Evolutionary conservation across 2,329 filamentous ascomycete genomes (phyloP), one percentile per base, ranked within the genome.

Genomic region (Fulvia fulva): DNA sequence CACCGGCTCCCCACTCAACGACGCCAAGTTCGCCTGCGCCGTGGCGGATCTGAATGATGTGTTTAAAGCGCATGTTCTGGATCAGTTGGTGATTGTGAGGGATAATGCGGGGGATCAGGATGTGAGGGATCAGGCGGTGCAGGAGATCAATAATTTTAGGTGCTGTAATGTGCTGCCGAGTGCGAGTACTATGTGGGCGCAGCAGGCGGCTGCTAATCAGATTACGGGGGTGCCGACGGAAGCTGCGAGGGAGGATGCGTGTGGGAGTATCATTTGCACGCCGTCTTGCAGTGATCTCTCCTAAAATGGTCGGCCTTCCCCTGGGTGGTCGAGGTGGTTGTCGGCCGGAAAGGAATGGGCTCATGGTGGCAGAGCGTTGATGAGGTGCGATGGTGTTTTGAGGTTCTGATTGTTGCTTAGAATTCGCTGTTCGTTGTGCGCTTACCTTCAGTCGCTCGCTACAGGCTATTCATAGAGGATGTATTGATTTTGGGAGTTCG

Each of bases 161-260:
- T 67, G 64, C 51, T 67, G 61, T 58, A 67, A 65, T 41, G 64
- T 67, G 12, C 44, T 67, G n/a, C 63, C 64, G 1, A 60, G 62
- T 46, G 55, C 57, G 7, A 50, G 34, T 19, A 63, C 26, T 12
- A 28, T 50, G 3, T 50, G 25, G 47, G 11, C 26, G 47, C 23
- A 14, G 47, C 26, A 28, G 47, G 8, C 23, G 2, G n/a, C n/a
- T 41, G 14, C 28, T 7, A 32, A 32, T 41, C 3, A n/a, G 2
- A n/a, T 41, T 14, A n/a, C 37, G 37, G 12, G 19, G n/a, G 5
- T 41, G 8, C 37, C 37, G 8, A 41, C 14, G 5, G 37, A 41
- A 8, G 37, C 37, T 16, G 37, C 37, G 14, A 41, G 37, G 37
- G 37, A 41, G 16, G 12, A 41, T 41, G 37, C 37, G 14, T 41